Base-by-base conservation (phyloP, 2,329 filamentous ascomycete species). In the Myotisia sp. region DNA sequence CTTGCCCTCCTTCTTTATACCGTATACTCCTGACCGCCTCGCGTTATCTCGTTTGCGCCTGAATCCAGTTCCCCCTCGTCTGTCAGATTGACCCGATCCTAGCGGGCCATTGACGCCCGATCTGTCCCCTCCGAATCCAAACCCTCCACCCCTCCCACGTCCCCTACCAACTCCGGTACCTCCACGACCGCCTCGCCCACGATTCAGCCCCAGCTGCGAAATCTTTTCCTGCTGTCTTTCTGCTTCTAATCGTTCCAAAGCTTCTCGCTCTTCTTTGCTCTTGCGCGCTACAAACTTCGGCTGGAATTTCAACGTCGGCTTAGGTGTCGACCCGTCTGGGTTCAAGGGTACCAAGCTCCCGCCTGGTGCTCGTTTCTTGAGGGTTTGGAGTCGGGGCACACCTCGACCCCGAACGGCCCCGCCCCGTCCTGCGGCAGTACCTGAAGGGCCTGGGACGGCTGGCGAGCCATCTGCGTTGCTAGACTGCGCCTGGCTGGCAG, bases 201-300 rank as follows among this genome's bases (percentile, higher is more conserved):
- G 27, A 6, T 37, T 20, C n/a, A 56, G 58, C 14, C 52, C 56
- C 6, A 52, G 58, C 41, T 60, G 60, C 24, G 48, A 50, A 21
- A 60, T 38, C 29, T 58, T 50, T 40, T 59, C 56, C 23, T 50
- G 51, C 24, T 56, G 34, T 16, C 59, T 51, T 44, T 62, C 51
- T 29, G 54, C 55, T 44, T 65, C 62, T 5, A 57, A 44, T 33
- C 51, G 54, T 46, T 61, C 55, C 1, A 58, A 52, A 6, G 54
- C 56, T 26, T 63, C 60, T 40, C 61, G 56, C 43, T 64, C 60
- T 37, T 59, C 58, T 44, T 64, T 62, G 40, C 56, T 61, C 30
- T 58, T 56, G 8, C 61, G 60, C 5, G 42, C 46, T 5, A 58
- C 53, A 2, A 54, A 51, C 31, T 56, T 58, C 3, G 62, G 62